Evolutionary conservation across 352 stramenopile genomes (phyloP), one percentile per base, ranked within the genome.

Genomic region (Stramenopiles sp.): DNA sequence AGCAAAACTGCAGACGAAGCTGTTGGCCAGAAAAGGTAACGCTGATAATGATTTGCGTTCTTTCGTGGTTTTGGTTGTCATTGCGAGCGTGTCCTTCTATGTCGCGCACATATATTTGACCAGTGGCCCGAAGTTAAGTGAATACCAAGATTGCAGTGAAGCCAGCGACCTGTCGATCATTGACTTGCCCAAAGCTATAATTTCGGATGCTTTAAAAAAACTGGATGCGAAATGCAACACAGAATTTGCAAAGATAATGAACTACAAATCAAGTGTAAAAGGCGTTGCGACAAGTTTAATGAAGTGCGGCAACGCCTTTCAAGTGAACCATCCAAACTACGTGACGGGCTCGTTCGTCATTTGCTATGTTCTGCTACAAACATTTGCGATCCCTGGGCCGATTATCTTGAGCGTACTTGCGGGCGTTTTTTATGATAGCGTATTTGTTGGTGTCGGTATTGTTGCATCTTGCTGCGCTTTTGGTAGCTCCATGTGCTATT

Each of bases 331-430:
- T 14, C 30, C 30, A 78, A 78, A 31, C 8, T 78, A 78, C 14
- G 71, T 78, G 1, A 78, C 71, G 22, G 71, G 71, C 22, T 4
- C 31, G 71, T 78, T 78, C 14, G 71, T 78, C 1, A 78, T 33
- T 14, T 89, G 93, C 33, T 95, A 95, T 85, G 91, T 95, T 76
- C 76, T 87, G 33, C 82, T 95, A 67, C 90, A 95, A 85, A 91
- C 90, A 0, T 95, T 94, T 85, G 90, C 90, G 14, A 94, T 95
- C 80, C 90, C 90, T 0, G 90, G 90, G 1, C 90, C 90, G 32
- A 93, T 95, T 81, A 89, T 93, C 33, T 82, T 95, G 27, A 94
- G 90, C 83, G 93, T 95, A 33, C 83, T 95, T 27, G 91, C 90
- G 8, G 90, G 90, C n/a, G 89, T 90, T 4, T 92, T 95, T 84